A percentile compares a stretch with the other conserved stretches of the same genome.
These are phyloP conservation scores for Punctularia strigosozonata DNA, from an alignment of 768 basidiomycete species.

Conservation along the genomic window DNA sequence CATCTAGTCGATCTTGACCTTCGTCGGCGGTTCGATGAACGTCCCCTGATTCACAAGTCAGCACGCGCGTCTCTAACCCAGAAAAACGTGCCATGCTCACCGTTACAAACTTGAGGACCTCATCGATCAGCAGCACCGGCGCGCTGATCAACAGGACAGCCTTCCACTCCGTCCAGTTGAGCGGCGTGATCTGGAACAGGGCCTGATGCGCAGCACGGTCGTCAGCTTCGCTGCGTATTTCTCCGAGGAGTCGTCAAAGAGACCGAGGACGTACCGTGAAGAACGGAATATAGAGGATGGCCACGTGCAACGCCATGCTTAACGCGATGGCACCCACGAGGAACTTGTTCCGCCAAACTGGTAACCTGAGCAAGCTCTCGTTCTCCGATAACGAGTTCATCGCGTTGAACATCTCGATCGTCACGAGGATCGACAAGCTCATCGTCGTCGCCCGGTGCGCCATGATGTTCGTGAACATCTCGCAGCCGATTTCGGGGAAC, in stretches of 20 bases:
- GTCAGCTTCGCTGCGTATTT: conserved; percentile 1
- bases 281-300: conserved; percentile 95
- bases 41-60: no score
- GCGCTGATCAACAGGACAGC: conserved; percentile 81
- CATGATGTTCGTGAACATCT: conserved; percentile 89
- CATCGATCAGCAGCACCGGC: conserved; percentile 85
- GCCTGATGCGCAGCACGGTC: conserved; percentile 32
- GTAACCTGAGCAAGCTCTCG: conserved; percentile 80
- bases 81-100: no score
- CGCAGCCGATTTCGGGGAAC: conserved; percentile 89
- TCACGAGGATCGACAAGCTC: conserved; percentile 92
- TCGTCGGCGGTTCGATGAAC: no score
- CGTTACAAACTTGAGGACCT: conserved; percentile 75
- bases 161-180: conserved; percentile 94
- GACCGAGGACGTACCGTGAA: conserved; percentile 56
- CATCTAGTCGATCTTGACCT: no score
- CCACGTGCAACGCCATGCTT: conserved; percentile 88
- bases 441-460: conserved; percentile 87
- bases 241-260: background rate
- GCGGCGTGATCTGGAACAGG: conserved; percentile 83
- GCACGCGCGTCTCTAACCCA: no score
- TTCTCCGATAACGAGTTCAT: conserved; percentile 98
- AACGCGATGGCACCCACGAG: conserved; percentile 81
- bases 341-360: conserved; percentile 91
- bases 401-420: conserved; percentile 94